phyloP scores from a whole-genome alignment of 2,329 filamentous ascomycete genomes.

The Ophiobolus disseminans region DNA sequence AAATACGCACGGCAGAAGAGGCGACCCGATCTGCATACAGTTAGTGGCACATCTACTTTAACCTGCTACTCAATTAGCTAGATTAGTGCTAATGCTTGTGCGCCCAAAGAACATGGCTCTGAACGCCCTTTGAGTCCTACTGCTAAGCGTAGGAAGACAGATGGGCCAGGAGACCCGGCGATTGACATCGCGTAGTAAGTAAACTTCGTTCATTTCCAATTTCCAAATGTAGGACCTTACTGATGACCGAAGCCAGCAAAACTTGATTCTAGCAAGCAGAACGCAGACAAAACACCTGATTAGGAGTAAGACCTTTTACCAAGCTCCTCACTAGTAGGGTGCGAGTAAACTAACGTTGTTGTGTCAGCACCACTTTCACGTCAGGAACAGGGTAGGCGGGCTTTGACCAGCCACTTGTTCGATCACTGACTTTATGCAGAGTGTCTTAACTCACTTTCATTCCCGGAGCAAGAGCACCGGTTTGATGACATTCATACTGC shows the following conservation, averaged over 20 bases:
- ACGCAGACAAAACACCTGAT: not conserved
- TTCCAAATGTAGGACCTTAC: not conserved
- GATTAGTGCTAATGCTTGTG: not conserved
- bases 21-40: not conserved
- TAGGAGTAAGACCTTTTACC: not conserved
- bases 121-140: not conserved
- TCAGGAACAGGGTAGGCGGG: constrained; percentile 3
- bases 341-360: not conserved
- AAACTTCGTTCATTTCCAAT: not conserved
- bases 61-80: no score
- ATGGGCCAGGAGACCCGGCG: not conserved
- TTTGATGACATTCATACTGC: constrained; percentile 8
- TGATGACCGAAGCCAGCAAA: not conserved
- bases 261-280: not conserved
- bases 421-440: constrained; percentile 5
- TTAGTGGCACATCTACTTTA: not conserved
- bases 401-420: not conserved
- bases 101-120: not conserved
- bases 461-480: constrained; percentile 16
- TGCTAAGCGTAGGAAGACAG: not conserved
- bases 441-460: constrained; percentile 16
- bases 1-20: not conserved
- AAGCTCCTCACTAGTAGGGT: not conserved
- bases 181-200: not conserved
- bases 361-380: not conserved